Percentiles rank a stretch among this genome's conserved stretches.
Evolutionary conservation across 768 basidiomycete species (phyloP).

Genomic region (Filobasidium wieringae): DNA sequence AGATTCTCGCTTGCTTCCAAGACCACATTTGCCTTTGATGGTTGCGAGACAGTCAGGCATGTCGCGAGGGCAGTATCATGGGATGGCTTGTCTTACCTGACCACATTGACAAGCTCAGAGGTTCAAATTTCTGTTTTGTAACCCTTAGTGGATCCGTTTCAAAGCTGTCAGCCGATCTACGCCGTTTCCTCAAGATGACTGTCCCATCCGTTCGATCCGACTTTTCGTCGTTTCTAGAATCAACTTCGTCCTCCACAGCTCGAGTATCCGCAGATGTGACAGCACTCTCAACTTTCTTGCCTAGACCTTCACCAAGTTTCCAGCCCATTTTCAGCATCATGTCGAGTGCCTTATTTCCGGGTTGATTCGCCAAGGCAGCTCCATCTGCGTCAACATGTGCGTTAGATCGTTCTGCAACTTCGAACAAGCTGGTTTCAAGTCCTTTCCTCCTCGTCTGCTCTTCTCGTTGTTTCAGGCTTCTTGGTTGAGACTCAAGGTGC

Average conservation of each 20-base stretch:
- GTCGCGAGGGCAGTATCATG: background rate
- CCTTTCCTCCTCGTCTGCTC: constrained; percentile 26
- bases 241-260: background rate
- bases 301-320: constrained; percentile 35
- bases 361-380: background rate
- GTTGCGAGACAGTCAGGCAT: background rate
- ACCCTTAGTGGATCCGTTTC: background rate
- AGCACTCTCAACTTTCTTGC: constrained; percentile 18
- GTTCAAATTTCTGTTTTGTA: constrained; percentile 4
- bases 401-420: background rate
- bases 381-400: background rate
- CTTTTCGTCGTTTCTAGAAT: constrained; percentile 10
- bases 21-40: constrained; percentile 19
- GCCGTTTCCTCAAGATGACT: constrained; percentile 5
- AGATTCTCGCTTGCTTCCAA: constrained; percentile 22
- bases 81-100: constrained; percentile 1
- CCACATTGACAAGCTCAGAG: constrained; percentile 14
- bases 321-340: constrained; percentile 40
- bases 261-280: background rate
- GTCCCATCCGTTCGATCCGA: constrained; percentile 21
- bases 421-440: constrained; percentile 27
- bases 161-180: background rate
- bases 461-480: constrained; percentile 19
- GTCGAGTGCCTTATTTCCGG: constrained; percentile 28
- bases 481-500: constrained; percentile 5